Percentiles rank a stretch among this genome's conserved stretches.
phyloP scores from a whole-genome alignment of 345 rosid species.

The Anastatica hierochuntica region DNA sequence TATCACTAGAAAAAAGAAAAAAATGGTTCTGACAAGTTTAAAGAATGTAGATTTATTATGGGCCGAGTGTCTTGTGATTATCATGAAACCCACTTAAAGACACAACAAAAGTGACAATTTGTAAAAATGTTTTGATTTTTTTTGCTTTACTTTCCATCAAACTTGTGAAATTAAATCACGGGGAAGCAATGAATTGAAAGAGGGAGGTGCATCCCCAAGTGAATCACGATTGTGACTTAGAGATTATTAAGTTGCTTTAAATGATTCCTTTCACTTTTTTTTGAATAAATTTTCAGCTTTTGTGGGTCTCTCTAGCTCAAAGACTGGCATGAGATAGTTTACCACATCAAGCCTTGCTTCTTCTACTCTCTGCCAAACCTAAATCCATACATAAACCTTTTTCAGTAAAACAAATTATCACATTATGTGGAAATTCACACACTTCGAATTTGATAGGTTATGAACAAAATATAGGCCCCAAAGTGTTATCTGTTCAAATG shows the following conservation, averaged over 20 bases:
- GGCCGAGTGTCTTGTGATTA: slow-evolving; percentile 7
- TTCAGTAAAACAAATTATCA: not conserved
- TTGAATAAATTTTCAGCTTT: slow-evolving; percentile 12
- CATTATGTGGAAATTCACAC: not conserved
- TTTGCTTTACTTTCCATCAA: too few relatives aligned
- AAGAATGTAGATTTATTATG: too few relatives aligned
- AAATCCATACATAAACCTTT: not conserved
- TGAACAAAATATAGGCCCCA: too few relatives aligned
- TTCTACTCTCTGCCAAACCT: not conserved
- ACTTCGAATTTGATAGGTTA: too few relatives aligned
- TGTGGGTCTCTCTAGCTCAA: slow-evolving; percentile 26
- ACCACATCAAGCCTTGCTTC: too few relatives aligned
- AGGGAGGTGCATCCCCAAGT: too few relatives aligned
- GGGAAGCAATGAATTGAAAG: slow-evolving; percentile 18
- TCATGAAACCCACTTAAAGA: slow-evolving; percentile 25
- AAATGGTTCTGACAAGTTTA: not conserved
- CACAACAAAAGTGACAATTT: too few relatives aligned
- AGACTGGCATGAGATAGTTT: too few relatives aligned
- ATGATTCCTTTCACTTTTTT: slow-evolving; percentile 15
- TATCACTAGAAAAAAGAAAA: not conserved
- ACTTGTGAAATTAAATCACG: slow-evolving; percentile 6
- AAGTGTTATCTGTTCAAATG: too few relatives aligned
- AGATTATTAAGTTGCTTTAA: slow-evolving; percentile 28
- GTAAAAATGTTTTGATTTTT: too few relatives aligned
- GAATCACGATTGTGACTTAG: slow-evolving; percentile 21